Evolutionary conservation across 768 basidiomycete genomes (phyloP), one percentile per base, ranked within the genome.

Genomic region (Astraeus odoratus): DNA sequence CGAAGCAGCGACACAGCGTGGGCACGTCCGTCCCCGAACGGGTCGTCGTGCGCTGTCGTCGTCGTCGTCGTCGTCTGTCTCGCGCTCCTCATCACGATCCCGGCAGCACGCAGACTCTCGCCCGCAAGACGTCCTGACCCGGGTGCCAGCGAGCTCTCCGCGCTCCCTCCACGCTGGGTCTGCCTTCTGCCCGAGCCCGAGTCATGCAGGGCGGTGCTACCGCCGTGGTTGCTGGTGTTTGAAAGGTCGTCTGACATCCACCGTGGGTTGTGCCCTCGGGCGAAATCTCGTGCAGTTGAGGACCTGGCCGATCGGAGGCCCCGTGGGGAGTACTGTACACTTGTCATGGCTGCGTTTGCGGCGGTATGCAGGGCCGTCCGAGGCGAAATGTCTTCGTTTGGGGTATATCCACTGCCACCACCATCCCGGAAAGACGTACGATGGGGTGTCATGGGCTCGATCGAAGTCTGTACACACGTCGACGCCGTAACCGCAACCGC

Each of bases 61-160:
- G 7, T 5, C 13, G 24, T 15, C 20, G 8, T 8, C 16, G 15
- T 26, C 39, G 19, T 29, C 16, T 8, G 25, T 57, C 55, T 13
- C 33, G 51, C 49, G 61, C 54, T 52, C 20, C 62, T 60, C 63
- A 58, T 71, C 24, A 70, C 73, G 45, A 88, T 66, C 8, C 86
- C 87, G 0, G 86, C 84, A 0, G 85, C 83, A 39, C 81, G 72
- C 47, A 89, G 56, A 13, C 78, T 79, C 59, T 87, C 83, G 3
- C 82, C 77, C 8, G 85, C 60, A 12, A 89, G 60, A 46, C 83
- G 64, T 9, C 77, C 72, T 13, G 64, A 67, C 29, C 58, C 65
- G 39, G 63, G 70, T 45, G 65, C 65, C 22, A 83, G 58, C 7
- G 78, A 69, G 56, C 76, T 84, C 64, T 88, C 87, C 3, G 78